A percentile compares a stretch with the other conserved stretches of the same genome.
phyloP scores from a whole-genome alignment of 768 basidiomycete species.

The Tulasnella sp. region DNA sequence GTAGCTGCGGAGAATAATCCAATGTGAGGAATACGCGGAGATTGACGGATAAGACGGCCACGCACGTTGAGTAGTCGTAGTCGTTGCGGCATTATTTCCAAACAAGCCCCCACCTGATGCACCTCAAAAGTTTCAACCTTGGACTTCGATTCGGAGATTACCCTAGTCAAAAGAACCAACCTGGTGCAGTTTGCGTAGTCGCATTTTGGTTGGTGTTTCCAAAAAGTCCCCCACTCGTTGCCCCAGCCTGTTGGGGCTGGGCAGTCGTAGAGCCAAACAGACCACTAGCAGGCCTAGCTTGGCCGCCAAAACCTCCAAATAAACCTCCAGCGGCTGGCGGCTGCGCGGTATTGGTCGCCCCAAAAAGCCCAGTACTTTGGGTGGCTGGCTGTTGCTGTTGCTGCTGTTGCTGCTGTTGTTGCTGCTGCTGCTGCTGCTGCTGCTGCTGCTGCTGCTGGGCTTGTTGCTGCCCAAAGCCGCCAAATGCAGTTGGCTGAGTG shows the following conservation, averaged over 20 bases:
- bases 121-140: not conserved
- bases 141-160: not conserved
- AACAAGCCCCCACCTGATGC: not conserved
- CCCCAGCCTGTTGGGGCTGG: not conserved
- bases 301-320: not conserved
- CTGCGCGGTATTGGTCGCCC: not conserved
- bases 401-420: slow-evolving; percentile 3
- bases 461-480: not conserved
- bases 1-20: not conserved
- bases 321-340: not conserved
- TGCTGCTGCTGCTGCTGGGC: not conserved
- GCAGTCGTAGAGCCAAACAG: not conserved
- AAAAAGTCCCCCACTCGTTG: not conserved
- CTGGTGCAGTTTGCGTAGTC: not conserved
- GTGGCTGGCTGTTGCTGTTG: not conserved
- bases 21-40: not conserved
- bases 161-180: not conserved
- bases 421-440: slow-evolving; percentile 3
- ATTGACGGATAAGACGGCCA: not conserved
- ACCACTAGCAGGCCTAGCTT: not conserved
- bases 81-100: not conserved
- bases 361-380: not conserved
- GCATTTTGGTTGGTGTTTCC: not conserved
- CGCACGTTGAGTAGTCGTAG: not conserved
- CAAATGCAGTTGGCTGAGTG: slow-evolving; percentile 3